Conservation (phyloP, 768 basidiomycete genomes). For the Rhizopogon rudus region DNA sequence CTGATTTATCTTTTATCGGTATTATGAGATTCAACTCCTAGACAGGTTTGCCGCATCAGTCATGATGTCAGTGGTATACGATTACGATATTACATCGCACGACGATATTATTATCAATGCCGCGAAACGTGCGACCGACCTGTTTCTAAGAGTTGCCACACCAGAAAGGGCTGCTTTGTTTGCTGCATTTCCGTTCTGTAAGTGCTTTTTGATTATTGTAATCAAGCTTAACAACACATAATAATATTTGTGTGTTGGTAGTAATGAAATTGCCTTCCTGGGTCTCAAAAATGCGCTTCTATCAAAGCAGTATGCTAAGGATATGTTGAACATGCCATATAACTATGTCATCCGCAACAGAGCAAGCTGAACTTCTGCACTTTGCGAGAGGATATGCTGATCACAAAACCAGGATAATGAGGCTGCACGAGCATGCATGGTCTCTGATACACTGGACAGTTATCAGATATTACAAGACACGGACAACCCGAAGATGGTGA, state of each 20-base stretch:
- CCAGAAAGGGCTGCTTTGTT: background rate
- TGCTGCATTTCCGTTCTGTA: constrained; percentile 1
- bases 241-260: background rate
- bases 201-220: background rate
- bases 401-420: no score
- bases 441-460: no score
- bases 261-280: constrained; percentile 15
- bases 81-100: background rate
- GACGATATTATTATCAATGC: background rate
- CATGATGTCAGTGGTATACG: constrained; percentile 6
- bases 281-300: constrained; percentile 13
- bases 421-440: no score
- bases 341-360: constrained; percentile 2
- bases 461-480: no score
- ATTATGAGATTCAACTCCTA: no score
- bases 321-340: constrained; percentile 10
- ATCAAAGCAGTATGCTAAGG: constrained; percentile 4
- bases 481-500: no score
- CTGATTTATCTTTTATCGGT: no score
- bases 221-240: no score
- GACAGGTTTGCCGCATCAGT: constrained; percentile 17
- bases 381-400: no score
- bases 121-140: background rate
- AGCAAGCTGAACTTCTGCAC: background rate
- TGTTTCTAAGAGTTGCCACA: background rate